phyloP scores from a whole-genome alignment of 352 stramenopile genomes.

The Phytophthora hybrid region DNA sequence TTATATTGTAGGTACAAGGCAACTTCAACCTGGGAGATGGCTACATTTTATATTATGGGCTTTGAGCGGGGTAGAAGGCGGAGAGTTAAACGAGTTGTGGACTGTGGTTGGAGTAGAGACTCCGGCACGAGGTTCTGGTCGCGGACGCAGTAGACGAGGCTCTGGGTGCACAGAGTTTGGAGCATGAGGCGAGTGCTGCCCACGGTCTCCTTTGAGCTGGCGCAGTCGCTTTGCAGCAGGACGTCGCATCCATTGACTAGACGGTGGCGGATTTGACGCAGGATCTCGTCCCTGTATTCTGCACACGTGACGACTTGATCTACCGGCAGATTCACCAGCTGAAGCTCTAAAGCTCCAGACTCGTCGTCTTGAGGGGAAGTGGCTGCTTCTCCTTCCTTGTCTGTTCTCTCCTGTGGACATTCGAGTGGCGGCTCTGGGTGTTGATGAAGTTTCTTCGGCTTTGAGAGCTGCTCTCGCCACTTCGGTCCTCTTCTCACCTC shows the following conservation, averaged over 20 bases:
- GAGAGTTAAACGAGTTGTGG: slow-evolving; percentile 20
- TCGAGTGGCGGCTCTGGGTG: background rate
- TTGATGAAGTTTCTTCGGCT: slow-evolving; percentile 15
- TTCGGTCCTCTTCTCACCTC: slow-evolving; percentile 18
- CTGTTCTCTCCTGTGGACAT: slow-evolving; percentile 1
- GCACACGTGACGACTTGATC: slow-evolving; percentile 21
- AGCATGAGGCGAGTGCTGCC: slow-evolving; percentile 45
- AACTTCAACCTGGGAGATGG: background rate
- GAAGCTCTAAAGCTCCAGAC: background rate
- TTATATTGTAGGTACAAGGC: background rate
- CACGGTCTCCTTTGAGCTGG: background rate
- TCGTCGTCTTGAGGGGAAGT: background rate
- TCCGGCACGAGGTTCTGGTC: slow-evolving; percentile 58
- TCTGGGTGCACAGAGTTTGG: slow-evolving; percentile 64
- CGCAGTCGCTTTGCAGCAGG: slow-evolving; percentile 31
- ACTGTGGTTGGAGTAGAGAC: background rate
- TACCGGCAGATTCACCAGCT: slow-evolving; percentile 25
- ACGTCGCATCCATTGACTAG: slow-evolving; percentile 47
- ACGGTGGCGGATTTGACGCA: slow-evolving; percentile 45
- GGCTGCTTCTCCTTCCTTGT: background rate
- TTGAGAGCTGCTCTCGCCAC: slow-evolving; percentile 4
- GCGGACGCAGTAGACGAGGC: slow-evolving; percentile 50
- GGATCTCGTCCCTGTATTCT: slow-evolving; percentile 38
- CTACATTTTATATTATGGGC: background rate
- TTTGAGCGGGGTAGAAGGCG: slow-evolving; percentile 25